Percentiles rank a stretch among this genome's conserved stretches.
Conservation (phyloP, 768 basidiomycete genomes). For the Crassisporium funariophilum region DNA sequence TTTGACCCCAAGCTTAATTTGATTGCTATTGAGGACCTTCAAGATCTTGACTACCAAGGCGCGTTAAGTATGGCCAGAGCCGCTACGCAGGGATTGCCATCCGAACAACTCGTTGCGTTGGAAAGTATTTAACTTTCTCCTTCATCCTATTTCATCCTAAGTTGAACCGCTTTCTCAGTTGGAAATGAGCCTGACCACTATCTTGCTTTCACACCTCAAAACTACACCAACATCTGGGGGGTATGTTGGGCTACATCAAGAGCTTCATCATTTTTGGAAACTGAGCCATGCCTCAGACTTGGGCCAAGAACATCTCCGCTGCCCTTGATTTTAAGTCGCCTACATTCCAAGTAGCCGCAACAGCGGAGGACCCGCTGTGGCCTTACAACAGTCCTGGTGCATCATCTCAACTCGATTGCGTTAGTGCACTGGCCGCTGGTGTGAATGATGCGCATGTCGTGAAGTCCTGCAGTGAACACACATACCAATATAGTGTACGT, state of each 20-base stretch:
- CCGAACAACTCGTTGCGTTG: slow-evolving; percentile 41
- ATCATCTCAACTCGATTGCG: slow-evolving; percentile 47
- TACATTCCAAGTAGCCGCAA: slow-evolving; percentile 51
- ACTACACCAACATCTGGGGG: slow-evolving; percentile 47
- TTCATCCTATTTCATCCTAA: background rate
- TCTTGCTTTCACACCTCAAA: slow-evolving; percentile 41
- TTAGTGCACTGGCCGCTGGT: slow-evolving; percentile 50
- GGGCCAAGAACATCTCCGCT: slow-evolving; percentile 50
- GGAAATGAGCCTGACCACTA: slow-evolving; percentile 62
- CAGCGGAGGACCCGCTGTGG: slow-evolving; percentile 53
- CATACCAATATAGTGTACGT: slow-evolving; percentile 54
- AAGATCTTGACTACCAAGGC: slow-evolving; percentile 44
- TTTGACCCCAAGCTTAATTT: too few relatives aligned
- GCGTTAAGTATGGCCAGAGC: slow-evolving; percentile 46
- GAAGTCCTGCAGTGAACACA: slow-evolving; percentile 52
- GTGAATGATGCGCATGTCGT: slow-evolving; percentile 43
- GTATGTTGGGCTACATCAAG: slow-evolving; percentile 26
- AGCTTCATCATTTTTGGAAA: background rate
- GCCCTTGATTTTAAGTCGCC: slow-evolving; percentile 39
- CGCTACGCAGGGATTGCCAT: slow-evolving; percentile 37
- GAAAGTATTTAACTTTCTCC: slow-evolving; percentile 39
- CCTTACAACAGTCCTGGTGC: slow-evolving; percentile 47
- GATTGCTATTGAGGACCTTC: slow-evolving; percentile 41
- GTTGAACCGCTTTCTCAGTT: slow-evolving; percentile 31
- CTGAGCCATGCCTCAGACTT: slow-evolving; percentile 33